Evolutionary conservation across 2,329 filamentous ascomycete species (phyloP).

Genomic region (Cercospora zeae-maydis): DNA sequence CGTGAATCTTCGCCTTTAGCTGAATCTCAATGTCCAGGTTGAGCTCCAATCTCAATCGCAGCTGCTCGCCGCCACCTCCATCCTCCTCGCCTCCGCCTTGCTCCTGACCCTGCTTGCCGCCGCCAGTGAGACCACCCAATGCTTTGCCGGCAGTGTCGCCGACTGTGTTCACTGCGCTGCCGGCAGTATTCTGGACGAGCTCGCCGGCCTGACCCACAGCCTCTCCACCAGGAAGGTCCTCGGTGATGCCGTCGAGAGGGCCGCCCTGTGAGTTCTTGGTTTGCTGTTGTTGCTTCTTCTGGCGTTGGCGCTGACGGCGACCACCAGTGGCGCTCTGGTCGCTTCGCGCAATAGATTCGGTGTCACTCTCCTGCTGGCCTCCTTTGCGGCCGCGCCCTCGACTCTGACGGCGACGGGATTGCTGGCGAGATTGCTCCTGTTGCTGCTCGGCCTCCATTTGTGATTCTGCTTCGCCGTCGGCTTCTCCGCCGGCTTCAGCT

Average conservation of each 20-base stretch:
- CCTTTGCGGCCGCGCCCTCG: slow-evolving; percentile 49
- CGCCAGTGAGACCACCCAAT: slow-evolving; percentile 48
- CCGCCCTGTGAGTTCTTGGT: slow-evolving; percentile 44
- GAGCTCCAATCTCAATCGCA: slow-evolving; percentile 56
- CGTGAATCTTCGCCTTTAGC: slow-evolving; percentile 63
- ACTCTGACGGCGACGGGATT: slow-evolving; percentile 48
- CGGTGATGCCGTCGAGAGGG: slow-evolving; percentile 55
- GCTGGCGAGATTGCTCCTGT: slow-evolving; percentile 38
- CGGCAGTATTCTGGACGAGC: slow-evolving; percentile 55
- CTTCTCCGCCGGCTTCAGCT: slow-evolving; percentile 41
- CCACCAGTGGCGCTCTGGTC: slow-evolving; percentile 53
- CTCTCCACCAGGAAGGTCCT: slow-evolving; percentile 52
- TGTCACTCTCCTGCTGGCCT: slow-evolving; percentile 45
- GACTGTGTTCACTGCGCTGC: slow-evolving; percentile 44
- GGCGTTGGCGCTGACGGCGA: slow-evolving; percentile 54
- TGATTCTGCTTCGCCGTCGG: slow-evolving; percentile 36
- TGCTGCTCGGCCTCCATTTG: slow-evolving; percentile 47
- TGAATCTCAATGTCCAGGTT: slow-evolving; percentile 62
- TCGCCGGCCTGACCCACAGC: slow-evolving; percentile 52
- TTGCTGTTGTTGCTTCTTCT: slow-evolving; percentile 46
- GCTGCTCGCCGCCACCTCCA: slow-evolving; percentile 47
- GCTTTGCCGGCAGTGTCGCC: slow-evolving; percentile 46
- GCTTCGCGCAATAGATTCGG: slow-evolving; percentile 53
- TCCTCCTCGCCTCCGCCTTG: slow-evolving; percentile 37
- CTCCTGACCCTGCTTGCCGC: slow-evolving; percentile 27